phyloP scores from a whole-genome alignment of 257 asterid species.

The Catharanthus roseus region DNA sequence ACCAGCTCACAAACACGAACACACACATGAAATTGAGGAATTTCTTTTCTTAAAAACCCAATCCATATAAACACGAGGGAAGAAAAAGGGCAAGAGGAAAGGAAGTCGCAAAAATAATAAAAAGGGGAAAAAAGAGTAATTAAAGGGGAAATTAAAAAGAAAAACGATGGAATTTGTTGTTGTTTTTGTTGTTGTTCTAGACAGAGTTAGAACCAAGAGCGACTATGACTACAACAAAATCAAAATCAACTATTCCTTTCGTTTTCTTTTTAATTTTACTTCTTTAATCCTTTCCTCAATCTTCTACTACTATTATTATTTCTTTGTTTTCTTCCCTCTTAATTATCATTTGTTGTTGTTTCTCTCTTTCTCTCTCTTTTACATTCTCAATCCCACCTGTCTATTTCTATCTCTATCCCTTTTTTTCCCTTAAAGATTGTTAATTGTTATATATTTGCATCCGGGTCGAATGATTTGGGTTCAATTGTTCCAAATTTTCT shows the following conservation, averaged over 20 bases:
- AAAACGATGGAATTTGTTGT: constrained; percentile 15
- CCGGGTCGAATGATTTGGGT: constrained; percentile 5
- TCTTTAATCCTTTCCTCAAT: constrained; percentile 2
- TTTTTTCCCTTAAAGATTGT: constrained; percentile 8
- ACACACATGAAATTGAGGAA: neutral
- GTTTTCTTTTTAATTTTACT: constrained; percentile 14
- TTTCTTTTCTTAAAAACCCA: neutral
- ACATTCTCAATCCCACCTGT: constrained; percentile 11
- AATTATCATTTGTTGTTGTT: constrained; percentile 15
- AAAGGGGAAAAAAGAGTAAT: neutral
- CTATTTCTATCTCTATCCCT: constrained; percentile 15
- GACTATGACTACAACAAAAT: constrained; percentile 14
- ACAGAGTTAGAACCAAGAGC: constrained; percentile 17
- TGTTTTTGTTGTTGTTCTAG: constrained; percentile 13
- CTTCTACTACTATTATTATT: constrained; percentile 13
- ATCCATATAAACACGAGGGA: neutral
- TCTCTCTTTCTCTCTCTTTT: no score
- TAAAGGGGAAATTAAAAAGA: neutral
- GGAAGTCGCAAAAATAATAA: neutral
- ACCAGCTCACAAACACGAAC: neutral
- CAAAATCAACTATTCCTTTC: constrained; percentile 6
- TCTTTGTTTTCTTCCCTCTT: constrained; percentile 14
- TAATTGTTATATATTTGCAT: constrained; percentile 5
- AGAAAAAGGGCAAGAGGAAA: neutral
- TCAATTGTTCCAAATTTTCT: neutral